Evolutionary conservation across 495 filamentous ascomycete genomes (phyloP), one percentile per base, ranked within the genome.

Genomic region (Trichoderma orchidacearum): DNA sequence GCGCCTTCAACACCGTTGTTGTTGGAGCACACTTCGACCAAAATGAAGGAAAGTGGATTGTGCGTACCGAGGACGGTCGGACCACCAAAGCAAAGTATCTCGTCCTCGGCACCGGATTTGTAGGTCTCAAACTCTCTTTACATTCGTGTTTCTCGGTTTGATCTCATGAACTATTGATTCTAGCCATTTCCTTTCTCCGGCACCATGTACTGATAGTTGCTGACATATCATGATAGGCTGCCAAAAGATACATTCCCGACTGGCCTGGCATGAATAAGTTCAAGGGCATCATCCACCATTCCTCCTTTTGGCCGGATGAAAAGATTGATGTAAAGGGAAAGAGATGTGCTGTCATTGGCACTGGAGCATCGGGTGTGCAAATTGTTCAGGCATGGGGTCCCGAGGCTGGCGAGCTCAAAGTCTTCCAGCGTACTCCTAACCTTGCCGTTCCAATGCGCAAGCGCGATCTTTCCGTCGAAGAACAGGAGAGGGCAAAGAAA

Each of bases 351-450:
- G 66, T 84, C 36, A 76, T 86, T 18, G 83, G 83, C 8, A 85
- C 83, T 0, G 83, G 83, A 9, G 75, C 80, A 0, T 71, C 77
- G 0, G 81, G 80, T 0, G 75, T 85, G 0, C 83, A 86, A 55
- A 68, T 81, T 34, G 67, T 69, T 0, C 80, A 84, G 56, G 75
- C 72, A 13, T 56, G 62, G 57, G 71, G 63, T 18, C 62, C 63
- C 11, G 45, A 61, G 9, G 77, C 66, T 3, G 67, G 62, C 6
- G 58, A 70, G 5, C 51, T 80, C 28, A 72, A 60, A 15, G 71
- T 80, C 21, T 80, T 76, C 61, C 76, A 80, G 58, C 62, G 68
- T 15, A 70, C 66, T 0, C 79, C 80, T 0, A 83, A 81, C 58
- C 67, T 77, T 12, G 70, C 71, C 6, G 56, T 81, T 0, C 80